Evolutionary conservation across 2,329 filamentous ascomycete species (phyloP), one percentile per base, ranked within the genome.

Genomic region (Clonostachys rhizophaga): DNA sequence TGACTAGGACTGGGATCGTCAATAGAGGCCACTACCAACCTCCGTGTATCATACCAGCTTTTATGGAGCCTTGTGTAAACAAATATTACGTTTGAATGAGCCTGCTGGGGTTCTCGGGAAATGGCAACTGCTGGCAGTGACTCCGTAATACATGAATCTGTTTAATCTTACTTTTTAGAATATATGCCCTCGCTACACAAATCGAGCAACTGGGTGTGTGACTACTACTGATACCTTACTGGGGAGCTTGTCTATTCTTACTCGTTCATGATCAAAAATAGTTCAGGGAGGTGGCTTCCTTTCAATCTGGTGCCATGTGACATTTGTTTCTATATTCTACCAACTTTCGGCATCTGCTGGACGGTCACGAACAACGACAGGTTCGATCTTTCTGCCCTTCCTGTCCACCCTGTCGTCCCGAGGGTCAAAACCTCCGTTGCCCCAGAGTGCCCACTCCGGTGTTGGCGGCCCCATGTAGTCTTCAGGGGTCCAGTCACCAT

Each of bases 401-500:
- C 86, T 80, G 65, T 92, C 88, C 9, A 96, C 91, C 52, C 92
- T 79, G 64, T 87, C 81, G 67, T 97, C 94, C 43, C 88, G 78
- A 1, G 92, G 92, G 69, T 97, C 90, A 63, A 97, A 97, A 0
- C 92, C 94, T 3, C 92, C 92, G 54, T 91, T 89, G 0, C 92
- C 94, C 90, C 91, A 97, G 16, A 86, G 82, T 10, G 92, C 92
- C 94, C 92, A 97, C 62, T 96, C 90, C 1, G 91, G 89, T 36
- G 91, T 97, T 55, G 87, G 78, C 39, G 76, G 76, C 5, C 85
- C 88, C 74, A 95, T 88, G 68, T 97, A 97, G 61, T 97, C 91
- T 68, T 96, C 90, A 0, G 92, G 91, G 9, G 72, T 76, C 74
- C 95, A 96, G 12, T 88, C 79, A 16, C 79, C 80, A 34, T 87